Base-by-base conservation (phyloP, 371 early-diverging fungal genomes). In the Funneliformis caledonium region DNA sequence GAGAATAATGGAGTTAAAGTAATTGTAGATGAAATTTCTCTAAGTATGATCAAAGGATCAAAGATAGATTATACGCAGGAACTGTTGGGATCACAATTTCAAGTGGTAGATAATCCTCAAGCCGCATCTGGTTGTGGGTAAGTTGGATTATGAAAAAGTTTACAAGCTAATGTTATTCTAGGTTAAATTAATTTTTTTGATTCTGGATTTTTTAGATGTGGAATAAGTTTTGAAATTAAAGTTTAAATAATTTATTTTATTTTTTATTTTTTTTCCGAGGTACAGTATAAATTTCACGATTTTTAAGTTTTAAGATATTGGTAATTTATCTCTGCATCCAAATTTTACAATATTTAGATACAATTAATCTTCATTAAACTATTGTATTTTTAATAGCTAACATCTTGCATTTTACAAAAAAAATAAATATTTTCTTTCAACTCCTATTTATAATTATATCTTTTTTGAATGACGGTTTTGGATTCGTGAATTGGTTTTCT, bases 71-170 rank as follows among this genome's bases (percentile, higher is more conserved):
- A 92, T 87, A 93, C 94, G 14, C 93, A 96, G 82, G 96, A 97
- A 83, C 87, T 98, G 80, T 97, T 98, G 81, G 98, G 98, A 42
- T 94, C 95, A 4, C 93, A 95, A 7, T 98, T 98, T 85, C 92
- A 95, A 83, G 92, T 98, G 11, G 84, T 93, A 3, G 93, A 94
- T 42, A 97, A 96, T 82, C 97, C 98, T 4, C 94, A 94, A 77
- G 95, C 97, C 56, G 93, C 94, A 76, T 91, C 94, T 72, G 92
- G 93, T n/a, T 97, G 98, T 86, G 97, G 98, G 37, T 97, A 97
- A 85, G 96, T 91, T 83, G 4, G 6, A 48, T 78, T 31, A 26
- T 48, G 31, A 50, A 16, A 48, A 48, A 9, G 16, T 45, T 69
- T 45, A 69, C 7, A 4, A 12, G 22, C 26, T 1, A 22, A 12